A percentile compares a stretch with the other conserved stretches of the same genome.
These are phyloP conservation scores for Gymnopilus junonius DNA, from an alignment of 768 basidiomycete genomes.

Conservation along the genomic window DNA sequence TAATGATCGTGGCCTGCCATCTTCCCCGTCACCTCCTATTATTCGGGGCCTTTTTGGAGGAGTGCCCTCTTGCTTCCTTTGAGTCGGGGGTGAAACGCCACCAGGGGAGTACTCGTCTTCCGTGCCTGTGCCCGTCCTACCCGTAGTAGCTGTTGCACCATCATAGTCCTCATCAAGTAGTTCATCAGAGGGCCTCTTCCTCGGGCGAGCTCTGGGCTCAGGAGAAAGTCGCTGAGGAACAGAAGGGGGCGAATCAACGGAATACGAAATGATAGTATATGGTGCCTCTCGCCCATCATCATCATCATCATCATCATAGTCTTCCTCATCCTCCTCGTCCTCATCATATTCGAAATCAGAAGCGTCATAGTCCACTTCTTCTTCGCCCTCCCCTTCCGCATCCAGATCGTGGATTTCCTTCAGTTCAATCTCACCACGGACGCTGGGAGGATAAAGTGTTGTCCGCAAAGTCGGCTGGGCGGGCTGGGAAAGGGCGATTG, in stretches of 20 bases:
- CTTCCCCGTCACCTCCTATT: conserved; percentile 8
- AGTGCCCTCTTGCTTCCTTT: conserved; percentile 23
- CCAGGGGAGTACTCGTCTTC: background rate
- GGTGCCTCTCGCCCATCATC: conserved; percentile 14
- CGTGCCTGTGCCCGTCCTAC: background rate
- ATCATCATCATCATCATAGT: conserved; percentile 10
- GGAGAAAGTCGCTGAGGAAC: background rate
- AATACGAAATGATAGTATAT: background rate
- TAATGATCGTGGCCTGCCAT: conserved; percentile 4
- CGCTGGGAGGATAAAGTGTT: conserved; percentile 3
- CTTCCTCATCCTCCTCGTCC: conserved; percentile 22
- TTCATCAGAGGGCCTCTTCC: conserved; percentile 32
- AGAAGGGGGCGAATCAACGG: background rate
- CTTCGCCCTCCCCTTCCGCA: conserved; percentile 30
- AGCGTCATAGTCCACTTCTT: conserved; percentile 24
- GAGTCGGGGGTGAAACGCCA: background rate
- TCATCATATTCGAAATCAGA: conserved; percentile 26
- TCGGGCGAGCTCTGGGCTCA: conserved; percentile 14
- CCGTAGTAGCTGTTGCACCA: conserved; percentile 1
- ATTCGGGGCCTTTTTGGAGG: conserved; percentile 35
- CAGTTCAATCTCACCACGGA: conserved; percentile 24
- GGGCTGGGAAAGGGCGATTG: conserved; percentile 18
- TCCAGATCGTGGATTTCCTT: conserved; percentile 24
- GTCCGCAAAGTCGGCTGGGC: conserved; percentile 1
- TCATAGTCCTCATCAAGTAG: conserved; percentile 6